Evolutionary conservation across 352 stramenopile species (phyloP).

Genomic region (Phytopythium oedochilum): DNA sequence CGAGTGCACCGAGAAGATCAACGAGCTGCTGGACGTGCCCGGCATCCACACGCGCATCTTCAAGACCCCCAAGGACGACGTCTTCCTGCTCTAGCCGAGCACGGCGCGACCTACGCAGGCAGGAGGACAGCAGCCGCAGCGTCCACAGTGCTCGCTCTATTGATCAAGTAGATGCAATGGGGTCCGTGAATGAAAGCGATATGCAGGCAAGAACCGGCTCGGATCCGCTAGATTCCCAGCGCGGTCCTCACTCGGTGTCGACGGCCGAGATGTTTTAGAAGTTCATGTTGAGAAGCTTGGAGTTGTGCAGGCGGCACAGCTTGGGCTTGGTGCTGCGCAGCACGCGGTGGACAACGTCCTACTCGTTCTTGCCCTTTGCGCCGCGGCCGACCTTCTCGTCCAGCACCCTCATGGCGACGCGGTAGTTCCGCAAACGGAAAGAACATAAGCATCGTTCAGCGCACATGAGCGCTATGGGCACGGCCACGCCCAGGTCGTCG

Average conservation of each 20-base stretch:
- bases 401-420: background rate
- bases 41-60: constrained; percentile 82
- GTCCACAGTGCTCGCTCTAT: too few species aligned
- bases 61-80: constrained; percentile 70
- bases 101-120: too few species aligned
- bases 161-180: too few species aligned
- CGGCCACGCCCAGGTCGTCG: constrained; percentile 2
- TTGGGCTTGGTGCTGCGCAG: constrained; percentile 1
- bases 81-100: constrained; percentile 70
- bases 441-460: too few species aligned
- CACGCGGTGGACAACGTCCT: background rate
- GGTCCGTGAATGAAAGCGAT: background rate
- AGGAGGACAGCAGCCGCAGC: too few species aligned
- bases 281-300: background rate
- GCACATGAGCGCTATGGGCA: background rate
- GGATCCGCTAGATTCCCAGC: background rate
- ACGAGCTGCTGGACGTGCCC: constrained; percentile 79
- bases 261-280: constrained; percentile 1
- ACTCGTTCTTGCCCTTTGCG: constrained; percentile 2
- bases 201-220: background rate
- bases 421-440: constrained; percentile 6
- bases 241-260: background rate
- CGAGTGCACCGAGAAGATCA: constrained; percentile 74
- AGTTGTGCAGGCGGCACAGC: constrained; percentile 6
- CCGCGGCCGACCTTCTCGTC: constrained; percentile 1